phyloP scores from a whole-genome alignment of 192 early-diverging fungal genomes.

The Linnemannia zychae region DNA sequence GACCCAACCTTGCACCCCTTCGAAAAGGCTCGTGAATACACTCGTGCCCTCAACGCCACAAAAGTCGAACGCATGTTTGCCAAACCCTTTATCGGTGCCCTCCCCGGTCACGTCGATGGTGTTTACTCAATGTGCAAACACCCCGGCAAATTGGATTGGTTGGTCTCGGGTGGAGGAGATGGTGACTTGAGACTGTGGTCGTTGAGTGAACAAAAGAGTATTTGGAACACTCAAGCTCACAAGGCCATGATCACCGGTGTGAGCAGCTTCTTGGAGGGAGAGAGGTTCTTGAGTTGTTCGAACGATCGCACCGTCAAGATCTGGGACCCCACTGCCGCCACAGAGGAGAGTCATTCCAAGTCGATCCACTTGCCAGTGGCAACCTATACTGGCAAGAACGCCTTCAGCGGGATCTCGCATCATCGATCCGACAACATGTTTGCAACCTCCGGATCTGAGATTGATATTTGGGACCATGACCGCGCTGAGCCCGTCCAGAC shows the following conservation, averaged over 20 bases:
- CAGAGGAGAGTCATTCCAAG: constrained; percentile 6
- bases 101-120: constrained; percentile 95
- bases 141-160: constrained; percentile 83
- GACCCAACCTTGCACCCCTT: constrained; percentile 94
- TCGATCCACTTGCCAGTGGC: constrained; percentile 64
- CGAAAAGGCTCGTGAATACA: constrained; percentile 95
- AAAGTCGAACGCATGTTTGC: constrained; percentile 97
- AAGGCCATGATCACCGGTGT: constrained; percentile 91
- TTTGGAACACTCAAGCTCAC: constrained; percentile 86
- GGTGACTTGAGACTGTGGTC: constrained; percentile 96
- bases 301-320: constrained; percentile 96
- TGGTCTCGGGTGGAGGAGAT: constrained; percentile 94
- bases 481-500: constrained; percentile 86
- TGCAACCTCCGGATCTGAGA: constrained; percentile 87
- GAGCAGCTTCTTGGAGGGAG: constrained; percentile 72
- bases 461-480: constrained; percentile 95
- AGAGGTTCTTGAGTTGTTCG: constrained; percentile 90
- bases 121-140: constrained; percentile 97
- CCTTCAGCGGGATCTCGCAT: constrained; percentile 92
- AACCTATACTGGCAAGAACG: constrained; percentile 82
- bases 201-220: constrained; percentile 79
- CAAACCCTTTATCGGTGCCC: constrained; percentile 94
- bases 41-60: constrained; percentile 91
- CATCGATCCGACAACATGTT: constrained; percentile 88
- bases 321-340: constrained; percentile 77